A percentile compares a stretch with the other conserved stretches of the same genome.
Evolutionary conservation across 129 eudicot species (phyloP).

Genomic region (Ambrosia artemisiifolia): DNA sequence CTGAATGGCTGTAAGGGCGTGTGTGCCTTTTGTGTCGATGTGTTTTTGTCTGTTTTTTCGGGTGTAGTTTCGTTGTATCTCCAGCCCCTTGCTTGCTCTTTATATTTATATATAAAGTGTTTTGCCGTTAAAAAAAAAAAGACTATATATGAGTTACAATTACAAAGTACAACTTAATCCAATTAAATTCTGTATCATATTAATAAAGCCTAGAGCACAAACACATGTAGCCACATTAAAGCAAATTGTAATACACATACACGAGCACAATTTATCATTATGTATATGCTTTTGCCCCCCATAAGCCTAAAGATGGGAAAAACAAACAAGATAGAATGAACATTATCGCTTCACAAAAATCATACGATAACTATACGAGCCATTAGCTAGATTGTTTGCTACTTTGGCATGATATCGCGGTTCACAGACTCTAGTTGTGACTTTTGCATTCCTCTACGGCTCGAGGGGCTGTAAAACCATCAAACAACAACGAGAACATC

Average conservation of each 20-base stretch:
- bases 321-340: conserved; percentile 17
- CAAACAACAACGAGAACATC: neutral
- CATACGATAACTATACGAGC: conserved; percentile 20
- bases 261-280: neutral
- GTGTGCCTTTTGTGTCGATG: no score
- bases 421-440: conserved; percentile 21
- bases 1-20: no score
- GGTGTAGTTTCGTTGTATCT: no score
- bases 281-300: conserved; percentile 5
- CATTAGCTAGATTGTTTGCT: conserved; percentile 10
- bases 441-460: conserved; percentile 48
- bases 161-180: no score
- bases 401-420: neutral
- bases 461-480: conserved; percentile 52
- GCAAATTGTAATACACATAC: neutral
- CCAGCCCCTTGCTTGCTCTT: no score
- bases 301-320: conserved; percentile 10
- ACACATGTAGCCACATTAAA: neutral
- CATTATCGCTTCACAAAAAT: conserved; percentile 20
- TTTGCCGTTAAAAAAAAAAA: no score
- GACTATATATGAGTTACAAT: no score
- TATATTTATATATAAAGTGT: no score
- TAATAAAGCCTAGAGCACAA: no score
- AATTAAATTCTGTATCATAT: no score
- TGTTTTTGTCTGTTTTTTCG: no score